Conservation (phyloP, 1,284 basidiomycete species). For the Sparassis latifolia region DNA sequence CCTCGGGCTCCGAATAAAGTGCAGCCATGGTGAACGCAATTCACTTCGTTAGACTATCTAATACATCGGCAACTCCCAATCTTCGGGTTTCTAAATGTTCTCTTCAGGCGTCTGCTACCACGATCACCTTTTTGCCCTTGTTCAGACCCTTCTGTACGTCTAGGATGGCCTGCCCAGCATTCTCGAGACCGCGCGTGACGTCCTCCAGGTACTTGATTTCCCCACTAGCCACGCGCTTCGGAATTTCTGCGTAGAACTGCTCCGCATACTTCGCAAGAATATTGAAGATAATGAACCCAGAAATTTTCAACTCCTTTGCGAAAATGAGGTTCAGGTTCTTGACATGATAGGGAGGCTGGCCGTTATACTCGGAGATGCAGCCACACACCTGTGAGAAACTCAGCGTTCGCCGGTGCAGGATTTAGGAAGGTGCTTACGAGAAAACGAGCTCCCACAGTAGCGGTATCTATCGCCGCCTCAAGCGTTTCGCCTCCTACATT, state of each 20-base stretch:
- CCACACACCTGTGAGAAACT: slow-evolving; percentile 15
- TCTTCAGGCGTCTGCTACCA: slow-evolving; percentile 28
- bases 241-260: slow-evolving; percentile 47
- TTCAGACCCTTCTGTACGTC: slow-evolving; percentile 53
- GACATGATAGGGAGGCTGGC: slow-evolving; percentile 17
- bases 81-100: no score
- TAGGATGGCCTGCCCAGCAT: slow-evolving; percentile 43
- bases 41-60: no score
- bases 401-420: not conserved
- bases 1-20: no score
- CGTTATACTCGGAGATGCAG: slow-evolving; percentile 28
- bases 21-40: no score
- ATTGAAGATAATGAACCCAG: slow-evolving; percentile 53
- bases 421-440: slow-evolving; percentile 32
- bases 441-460: slow-evolving; percentile 47
- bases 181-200: slow-evolving; percentile 42
- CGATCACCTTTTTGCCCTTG: slow-evolving; percentile 49
- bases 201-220: slow-evolving; percentile 57
- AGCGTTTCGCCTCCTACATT: slow-evolving; percentile 65
- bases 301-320: slow-evolving; percentile 43
- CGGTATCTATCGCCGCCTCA: slow-evolving; percentile 46
- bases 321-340: slow-evolving; percentile 34
- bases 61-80: no score
- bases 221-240: slow-evolving; percentile 45
- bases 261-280: slow-evolving; percentile 31